Percentiles rank a stretch among this genome's conserved stretches.
These are phyloP conservation scores for Microdochium paspali DNA, from an alignment of 2,329 filamentous ascomycete species.

Conservation along the genomic window DNA sequence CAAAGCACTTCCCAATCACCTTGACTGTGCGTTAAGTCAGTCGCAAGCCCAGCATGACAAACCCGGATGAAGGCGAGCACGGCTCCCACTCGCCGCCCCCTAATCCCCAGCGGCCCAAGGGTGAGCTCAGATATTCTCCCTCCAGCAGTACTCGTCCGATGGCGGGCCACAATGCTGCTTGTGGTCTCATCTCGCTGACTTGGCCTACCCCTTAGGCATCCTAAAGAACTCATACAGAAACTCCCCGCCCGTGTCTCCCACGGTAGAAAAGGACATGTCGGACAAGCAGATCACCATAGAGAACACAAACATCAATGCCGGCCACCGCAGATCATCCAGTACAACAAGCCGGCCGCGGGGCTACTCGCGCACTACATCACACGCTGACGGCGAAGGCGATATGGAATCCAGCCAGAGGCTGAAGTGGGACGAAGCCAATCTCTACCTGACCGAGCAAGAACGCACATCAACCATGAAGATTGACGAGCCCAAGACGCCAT, in stretches of 20 bases:
- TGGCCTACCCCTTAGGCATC: slow-evolving; percentile 53
- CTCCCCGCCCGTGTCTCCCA: slow-evolving; percentile 44
- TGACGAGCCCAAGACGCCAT: slow-evolving; percentile 95
- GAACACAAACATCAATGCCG: slow-evolving; percentile 92
- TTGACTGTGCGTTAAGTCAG: too few species aligned
- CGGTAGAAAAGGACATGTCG: slow-evolving; percentile 42
- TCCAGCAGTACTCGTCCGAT: too few species aligned
- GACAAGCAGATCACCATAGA: slow-evolving; percentile 87
- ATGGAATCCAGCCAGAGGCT: slow-evolving; percentile 61
- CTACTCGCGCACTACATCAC: slow-evolving; percentile 50
- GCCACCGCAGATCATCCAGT: slow-evolving; percentile 75
- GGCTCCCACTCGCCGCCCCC: slow-evolving; percentile 3
- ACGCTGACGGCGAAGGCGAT: slow-evolving; percentile 33
- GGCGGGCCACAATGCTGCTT: neutral
- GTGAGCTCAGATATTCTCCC: too few species aligned
- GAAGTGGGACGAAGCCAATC: slow-evolving; percentile 98
- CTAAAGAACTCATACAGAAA: slow-evolving; percentile 79
- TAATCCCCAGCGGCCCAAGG: slow-evolving; percentile 17
- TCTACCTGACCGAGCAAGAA: slow-evolving; percentile 95
- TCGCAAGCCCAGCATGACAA: neutral
- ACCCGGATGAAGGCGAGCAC: neutral
- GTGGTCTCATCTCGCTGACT: slow-evolving; percentile 1
- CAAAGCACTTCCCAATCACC: too few species aligned
- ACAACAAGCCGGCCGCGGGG: slow-evolving; percentile 50
- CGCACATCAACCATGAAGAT: slow-evolving; percentile 98